Evolutionary conservation across 495 filamentous ascomycete genomes (phyloP), one percentile per base, ranked within the genome.

Genomic region (Penicillium herquei): DNA sequence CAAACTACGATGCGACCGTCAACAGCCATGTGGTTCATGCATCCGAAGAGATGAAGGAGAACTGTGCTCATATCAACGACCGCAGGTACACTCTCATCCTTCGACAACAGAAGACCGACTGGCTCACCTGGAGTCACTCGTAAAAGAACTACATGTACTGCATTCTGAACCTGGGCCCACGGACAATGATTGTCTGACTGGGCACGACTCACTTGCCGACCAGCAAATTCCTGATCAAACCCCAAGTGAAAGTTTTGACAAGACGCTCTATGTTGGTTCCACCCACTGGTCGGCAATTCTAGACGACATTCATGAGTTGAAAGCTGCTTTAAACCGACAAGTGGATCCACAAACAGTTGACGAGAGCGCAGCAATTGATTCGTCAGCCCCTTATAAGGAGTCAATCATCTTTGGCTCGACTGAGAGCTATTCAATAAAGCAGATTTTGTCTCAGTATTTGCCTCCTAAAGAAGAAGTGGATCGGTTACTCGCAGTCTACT

Each of bases 281-380:
- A 58, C 56, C 18, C 56, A 58, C 39, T 58, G 51, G 56, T 49
- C 50, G 31, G 56, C 45, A 3, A 54, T 58, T 21, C 50, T 58
- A n/a, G 56, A 58, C 18, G 51, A 54, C 31, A 54, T 54, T 9
- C 31, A 49, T 6, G 50, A 52, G 30, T 17, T 58, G 7, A 58
- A 39, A 39, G 37, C 31, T 13, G 35, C 32, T 2, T 30, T 58
- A 31, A 33, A 39, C 17, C 39, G 39, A 6, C 37, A 42, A 7
- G 18, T 35, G 6, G 26, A 55, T 32, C 18, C 41, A 3, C 13
- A 18, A 18, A 8, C 18, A n/a, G n/a, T 37, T 7, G 18, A 34
- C 0, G 13, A 7, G 3, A 21, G 6, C 18, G 17, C 33, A 16
- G 10, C 21, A 18, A 11, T 17, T 35, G 14, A 6, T 26, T 17